Percentiles rank a stretch among this genome's conserved stretches.
phyloP scores from a whole-genome alignment of 169 alveolate species.

The Perkinsus chesapeaki region DNA sequence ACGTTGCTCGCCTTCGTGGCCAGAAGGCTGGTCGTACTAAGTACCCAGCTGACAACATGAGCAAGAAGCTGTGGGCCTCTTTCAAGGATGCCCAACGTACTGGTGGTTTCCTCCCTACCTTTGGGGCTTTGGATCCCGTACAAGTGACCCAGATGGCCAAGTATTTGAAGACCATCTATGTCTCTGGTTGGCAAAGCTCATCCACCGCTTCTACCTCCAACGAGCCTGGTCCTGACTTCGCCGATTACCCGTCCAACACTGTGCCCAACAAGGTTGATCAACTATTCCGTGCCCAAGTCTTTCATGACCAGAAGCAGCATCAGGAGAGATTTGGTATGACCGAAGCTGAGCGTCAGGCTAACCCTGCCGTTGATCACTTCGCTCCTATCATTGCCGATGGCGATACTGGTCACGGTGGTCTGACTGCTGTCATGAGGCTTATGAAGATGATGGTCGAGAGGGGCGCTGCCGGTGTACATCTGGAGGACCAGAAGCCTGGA shows the following conservation, averaged over 20 bases:
- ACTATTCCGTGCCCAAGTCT: conserved; percentile 56
- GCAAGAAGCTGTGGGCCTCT: conserved; percentile 49
- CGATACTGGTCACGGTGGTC: conserved; percentile 77
- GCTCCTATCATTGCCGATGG: conserved; percentile 71
- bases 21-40: conserved; percentile 15
- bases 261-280: conserved; percentile 70
- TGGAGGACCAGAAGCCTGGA: conserved; percentile 72
- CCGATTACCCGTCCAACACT: conserved; percentile 69
- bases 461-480: conserved; percentile 74
- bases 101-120: conserved; percentile 31
- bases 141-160: conserved; percentile 59
- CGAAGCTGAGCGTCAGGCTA: conserved; percentile 37
- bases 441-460: conserved; percentile 60
- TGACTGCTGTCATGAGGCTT: conserved; percentile 62
- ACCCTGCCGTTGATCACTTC: conserved; percentile 51
- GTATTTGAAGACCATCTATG: conserved; percentile 55
- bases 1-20: conserved; percentile 40
- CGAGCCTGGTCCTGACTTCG: conserved; percentile 76
- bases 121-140: conserved; percentile 62
- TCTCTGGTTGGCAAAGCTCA: conserved; percentile 70
- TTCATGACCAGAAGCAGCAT: conserved; percentile 58
- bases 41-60: conserved; percentile 41
- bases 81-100: conserved; percentile 27
- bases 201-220: conserved; percentile 60
- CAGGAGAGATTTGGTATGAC: conserved; percentile 55